Evolutionary conservation across 106 monocot species (phyloP).

Genomic region (Phalaenopsis aphrodite): DNA sequence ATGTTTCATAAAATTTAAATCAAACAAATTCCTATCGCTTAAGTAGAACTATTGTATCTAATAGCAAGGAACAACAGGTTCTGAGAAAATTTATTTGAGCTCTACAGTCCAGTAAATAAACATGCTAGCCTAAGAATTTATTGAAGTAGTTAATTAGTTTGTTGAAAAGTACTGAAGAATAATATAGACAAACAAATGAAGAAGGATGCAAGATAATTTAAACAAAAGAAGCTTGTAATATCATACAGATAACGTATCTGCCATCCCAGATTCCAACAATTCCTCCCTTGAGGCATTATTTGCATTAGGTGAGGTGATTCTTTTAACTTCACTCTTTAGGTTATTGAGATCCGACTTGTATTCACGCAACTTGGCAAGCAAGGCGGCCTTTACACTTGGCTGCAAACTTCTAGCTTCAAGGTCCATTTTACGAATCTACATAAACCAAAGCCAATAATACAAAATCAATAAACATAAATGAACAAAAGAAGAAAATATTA

Average conservation of each 20-base stretch:
- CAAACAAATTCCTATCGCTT: neutral
- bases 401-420: conserved; percentile 79
- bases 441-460: neutral
- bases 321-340: conserved; percentile 59
- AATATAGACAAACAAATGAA: neutral
- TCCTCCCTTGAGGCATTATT: conserved; percentile 51
- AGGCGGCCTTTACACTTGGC: conserved; percentile 47
- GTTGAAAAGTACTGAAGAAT: neutral
- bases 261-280: conserved; percentile 70
- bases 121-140: neutral
- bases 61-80: too few relatives aligned
- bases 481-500: neutral
- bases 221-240: neutral
- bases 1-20: neutral
- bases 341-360: conserved; percentile 83
- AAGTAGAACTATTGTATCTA: neutral
- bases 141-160: neutral
- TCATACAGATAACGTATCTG: conserved; percentile 44
- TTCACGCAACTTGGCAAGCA: conserved; percentile 74
- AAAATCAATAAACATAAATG: neutral
- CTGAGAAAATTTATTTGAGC: too few relatives aligned
- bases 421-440: conserved; percentile 87
- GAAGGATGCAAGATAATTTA: neutral
- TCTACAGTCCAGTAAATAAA: too few relatives aligned
- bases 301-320: conserved; percentile 30